A percentile compares a stretch with the other conserved stretches of the same genome.
These are phyloP conservation scores for Aspergillus cejpii DNA, from an alignment of 2,329 filamentous ascomycete genomes.

Conservation along the genomic window DNA sequence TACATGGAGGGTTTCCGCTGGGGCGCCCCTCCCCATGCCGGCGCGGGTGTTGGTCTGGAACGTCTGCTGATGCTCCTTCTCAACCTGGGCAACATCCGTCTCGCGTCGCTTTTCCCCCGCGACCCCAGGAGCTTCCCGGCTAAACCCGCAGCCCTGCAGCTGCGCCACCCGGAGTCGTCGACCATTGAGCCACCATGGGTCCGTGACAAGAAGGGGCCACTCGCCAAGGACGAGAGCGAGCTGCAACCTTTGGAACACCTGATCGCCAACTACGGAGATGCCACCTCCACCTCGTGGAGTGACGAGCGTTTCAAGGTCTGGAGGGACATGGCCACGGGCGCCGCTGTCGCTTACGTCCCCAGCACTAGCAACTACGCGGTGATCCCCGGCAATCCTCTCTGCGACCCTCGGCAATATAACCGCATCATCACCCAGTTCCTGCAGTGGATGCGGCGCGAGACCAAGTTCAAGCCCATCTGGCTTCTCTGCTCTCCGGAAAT, in stretches of 20 bases:
- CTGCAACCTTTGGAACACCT: conserved; percentile 75
- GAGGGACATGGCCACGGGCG: conserved; percentile 71
- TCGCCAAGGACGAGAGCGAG: conserved; percentile 45
- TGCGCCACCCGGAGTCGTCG: conserved; percentile 84
- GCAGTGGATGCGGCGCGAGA: conserved; percentile 64
- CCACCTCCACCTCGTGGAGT: conserved; percentile 88
- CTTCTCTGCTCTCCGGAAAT: conserved; percentile 73
- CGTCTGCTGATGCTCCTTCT: conserved; percentile 80
- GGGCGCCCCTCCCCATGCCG: conserved; percentile 81
- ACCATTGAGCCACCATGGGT: conserved; percentile 65
- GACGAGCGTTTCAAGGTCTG: conserved; percentile 84
- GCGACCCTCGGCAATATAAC: conserved; percentile 67
- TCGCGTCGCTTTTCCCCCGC: conserved; percentile 78
- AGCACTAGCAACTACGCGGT: conserved; percentile 68
- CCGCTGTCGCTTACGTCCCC: conserved; percentile 75
- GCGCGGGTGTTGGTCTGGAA: conserved; percentile 83
- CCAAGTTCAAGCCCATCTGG: conserved; percentile 74
- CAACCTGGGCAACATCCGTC: conserved; percentile 79
- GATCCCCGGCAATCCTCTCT: conserved; percentile 80
- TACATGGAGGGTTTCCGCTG: conserved; percentile 85
- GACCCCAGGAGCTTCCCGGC: conserved; percentile 81
- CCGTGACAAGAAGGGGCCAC: conserved; percentile 32
- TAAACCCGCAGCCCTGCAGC: conserved; percentile 53
- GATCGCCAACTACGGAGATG: conserved; percentile 91
- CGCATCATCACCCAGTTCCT: conserved; percentile 69